Percentiles rank a stretch among this genome's conserved stretches.
Conservation (phyloP, 345 rosid genomes). For the Trapa bicornis region DNA sequence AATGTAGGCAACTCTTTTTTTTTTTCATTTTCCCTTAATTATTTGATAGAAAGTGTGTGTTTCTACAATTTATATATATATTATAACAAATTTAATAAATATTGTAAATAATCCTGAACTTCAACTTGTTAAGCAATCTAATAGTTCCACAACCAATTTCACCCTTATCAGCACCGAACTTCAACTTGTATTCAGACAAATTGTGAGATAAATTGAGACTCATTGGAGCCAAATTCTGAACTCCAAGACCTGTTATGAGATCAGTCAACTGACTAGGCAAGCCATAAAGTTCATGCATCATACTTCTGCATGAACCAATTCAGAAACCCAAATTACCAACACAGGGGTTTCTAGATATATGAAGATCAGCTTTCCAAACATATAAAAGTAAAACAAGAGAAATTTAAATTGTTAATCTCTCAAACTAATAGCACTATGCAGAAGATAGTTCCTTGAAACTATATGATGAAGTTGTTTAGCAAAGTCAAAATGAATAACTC, state of each 20-base stretch:
- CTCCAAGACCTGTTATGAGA: conserved; percentile 67
- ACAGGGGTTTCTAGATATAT: neutral
- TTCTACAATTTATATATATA: too few species aligned
- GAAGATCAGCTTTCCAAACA: neutral
- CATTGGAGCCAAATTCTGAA: conserved; percentile 83
- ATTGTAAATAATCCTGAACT: too few species aligned
- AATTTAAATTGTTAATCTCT: neutral
- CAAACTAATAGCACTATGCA: neutral
- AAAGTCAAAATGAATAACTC: neutral
- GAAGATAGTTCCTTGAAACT: neutral
- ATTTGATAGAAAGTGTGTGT: too few species aligned
- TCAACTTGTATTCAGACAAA: conserved; percentile 75
- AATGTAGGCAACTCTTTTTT: too few species aligned
- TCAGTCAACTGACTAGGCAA: conserved; percentile 76
- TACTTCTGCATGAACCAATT: neutral
- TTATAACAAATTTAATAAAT: too few species aligned
- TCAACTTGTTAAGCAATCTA: neutral
- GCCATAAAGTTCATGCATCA: conserved; percentile 15
- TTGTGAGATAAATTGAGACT: conserved; percentile 92
- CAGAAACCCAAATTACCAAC: neutral
- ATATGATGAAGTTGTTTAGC: neutral
- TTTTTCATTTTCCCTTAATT: too few species aligned
- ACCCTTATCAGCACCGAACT: conserved; percentile 85
- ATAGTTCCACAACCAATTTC: neutral
- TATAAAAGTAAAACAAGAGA: neutral